Evolutionary conservation across 441 rosid species (phyloP).

Genomic region (Omphalea diandra): DNA sequence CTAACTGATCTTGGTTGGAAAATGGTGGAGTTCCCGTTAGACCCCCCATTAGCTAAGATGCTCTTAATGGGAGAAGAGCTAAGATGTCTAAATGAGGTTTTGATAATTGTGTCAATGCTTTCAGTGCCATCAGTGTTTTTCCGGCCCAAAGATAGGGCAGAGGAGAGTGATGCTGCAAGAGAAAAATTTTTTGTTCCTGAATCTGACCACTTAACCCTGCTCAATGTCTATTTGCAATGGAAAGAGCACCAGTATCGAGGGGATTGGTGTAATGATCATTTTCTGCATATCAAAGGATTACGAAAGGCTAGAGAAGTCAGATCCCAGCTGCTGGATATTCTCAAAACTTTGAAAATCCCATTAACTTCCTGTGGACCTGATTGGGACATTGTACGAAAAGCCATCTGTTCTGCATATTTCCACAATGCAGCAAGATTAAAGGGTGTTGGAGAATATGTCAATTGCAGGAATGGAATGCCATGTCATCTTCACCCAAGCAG

Average conservation of each 20-base stretch:
- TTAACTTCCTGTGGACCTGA: conserved; percentile 75
- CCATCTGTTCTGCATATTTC: conserved; percentile 93
- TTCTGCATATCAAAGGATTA: conserved; percentile 83
- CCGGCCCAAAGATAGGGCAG: conserved; percentile 92
- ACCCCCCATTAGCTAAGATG: conserved; percentile 99
- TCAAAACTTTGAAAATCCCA: conserved; percentile 79
- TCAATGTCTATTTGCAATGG: conserved; percentile 92
- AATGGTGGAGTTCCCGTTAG: conserved; percentile 98
- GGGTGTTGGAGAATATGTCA: conserved; percentile 93
- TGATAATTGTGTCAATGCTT: conserved; percentile 97
- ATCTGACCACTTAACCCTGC: conserved; percentile 86
- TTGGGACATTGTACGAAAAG: conserved; percentile 78
- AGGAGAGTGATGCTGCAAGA: conserved; percentile 95
- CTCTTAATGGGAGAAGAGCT: conserved; percentile 90
- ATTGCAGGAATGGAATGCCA: conserved; percentile 86
- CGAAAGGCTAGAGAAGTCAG: conserved; percentile 89
- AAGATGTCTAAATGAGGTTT: conserved; percentile 77
- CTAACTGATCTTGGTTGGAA: conserved; percentile 95
- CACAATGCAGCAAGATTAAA: conserved; percentile 87
- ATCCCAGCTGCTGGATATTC: conserved; percentile 92
- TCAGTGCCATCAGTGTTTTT: conserved; percentile 99
- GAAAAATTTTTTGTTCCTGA: conserved; percentile 95
- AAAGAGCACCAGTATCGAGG: conserved; percentile 90
- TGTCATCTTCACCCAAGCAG: conserved; percentile 97
- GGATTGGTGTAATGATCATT: conserved; percentile 93